Conservation (phyloP, 2,329 filamentous ascomycete species). For the Aspergillaceae sp. region DNA sequence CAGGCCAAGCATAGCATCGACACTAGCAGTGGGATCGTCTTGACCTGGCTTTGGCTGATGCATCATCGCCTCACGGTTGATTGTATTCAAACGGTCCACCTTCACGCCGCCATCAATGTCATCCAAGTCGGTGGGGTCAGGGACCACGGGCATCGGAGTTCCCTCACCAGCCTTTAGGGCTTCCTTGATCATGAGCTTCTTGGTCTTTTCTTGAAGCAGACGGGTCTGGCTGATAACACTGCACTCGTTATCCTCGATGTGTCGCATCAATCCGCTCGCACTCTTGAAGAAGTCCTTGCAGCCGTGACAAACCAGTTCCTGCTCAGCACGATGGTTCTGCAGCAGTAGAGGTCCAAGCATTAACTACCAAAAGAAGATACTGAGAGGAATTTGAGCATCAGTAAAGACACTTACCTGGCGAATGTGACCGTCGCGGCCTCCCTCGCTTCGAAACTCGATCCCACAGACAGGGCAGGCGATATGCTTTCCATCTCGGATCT, state of each 20-base stretch:
- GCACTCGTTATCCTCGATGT: conserved; percentile 49
- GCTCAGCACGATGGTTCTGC: conserved; percentile 42
- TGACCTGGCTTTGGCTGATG: conserved; percentile 9
- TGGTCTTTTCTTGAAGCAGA: conserved; percentile 42
- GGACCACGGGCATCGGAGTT: not conserved
- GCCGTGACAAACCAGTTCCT: conserved; percentile 42
- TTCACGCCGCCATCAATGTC: conserved; percentile 18
- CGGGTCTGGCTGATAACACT: conserved; percentile 31
- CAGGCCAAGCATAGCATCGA: conserved; percentile 6
- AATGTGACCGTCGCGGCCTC: conserved; percentile 46
- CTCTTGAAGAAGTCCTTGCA: conserved; percentile 42
- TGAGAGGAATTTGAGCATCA: not conserved
- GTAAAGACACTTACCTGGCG: conserved; percentile 32
- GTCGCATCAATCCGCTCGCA: conserved; percentile 43
- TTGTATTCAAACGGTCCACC: conserved; percentile 5
- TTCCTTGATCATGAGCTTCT: conserved; percentile 41
- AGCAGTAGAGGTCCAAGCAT: not conserved
- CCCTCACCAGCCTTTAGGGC: conserved; percentile 12
- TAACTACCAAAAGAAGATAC: not conserved
- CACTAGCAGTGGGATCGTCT: not conserved
- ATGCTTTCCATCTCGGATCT: conserved; percentile 37
- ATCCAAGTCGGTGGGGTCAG: conserved; percentile 4
- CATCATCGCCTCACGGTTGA: conserved; percentile 10
- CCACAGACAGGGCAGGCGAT: conserved; percentile 51
- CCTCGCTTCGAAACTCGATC: conserved; percentile 46